Evolutionary conservation across 371 early-diverging fungal genomes (phyloP), one percentile per base, ranked within the genome.

Genomic region (Circinella umbellata): DNA sequence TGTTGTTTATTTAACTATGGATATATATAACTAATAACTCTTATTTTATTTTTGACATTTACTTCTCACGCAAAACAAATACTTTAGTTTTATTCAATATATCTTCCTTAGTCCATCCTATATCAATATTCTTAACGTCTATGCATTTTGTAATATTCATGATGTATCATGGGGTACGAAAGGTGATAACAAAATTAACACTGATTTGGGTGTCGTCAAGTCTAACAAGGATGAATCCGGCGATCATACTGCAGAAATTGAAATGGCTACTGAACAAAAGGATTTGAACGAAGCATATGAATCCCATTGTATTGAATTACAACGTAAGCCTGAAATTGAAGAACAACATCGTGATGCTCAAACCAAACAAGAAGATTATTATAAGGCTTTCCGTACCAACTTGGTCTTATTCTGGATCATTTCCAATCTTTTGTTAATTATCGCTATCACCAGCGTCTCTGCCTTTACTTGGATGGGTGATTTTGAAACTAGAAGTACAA

Each of bases 121-220:
- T 69, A 84, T 80, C 72, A 89, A 89, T 69, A 81, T 90, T 42
- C 76, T 91, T 47, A 89, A 86, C 67, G 85, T 89, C 36, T 91
- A 91, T 61, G 90, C 91, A 3, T 90, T 89, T 76, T 90, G 90
- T 75, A 91, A 91, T 71, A 88, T 85, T 1, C 89, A 88, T 72
- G 91, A 91, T 75, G 88, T 91, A 27, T 87, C 94, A 4, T 97
- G 97, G 97, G 97, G 97, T 55, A 97, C 97, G 37, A 96, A 96
- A 84, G 96, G 96, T 71, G 95, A 92, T 71, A 90, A 85, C 67
- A 76, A 73, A 49, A 79, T 85, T 15, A 75, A 79, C 34, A 85
- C 81, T 20, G 87, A 89, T 78, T 79, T 91, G 54, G 92, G 92
- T 67, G 85, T 86, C 3, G 91, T 89, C 72, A 88, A 87, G 75